Evolutionary conservation across 1,284 basidiomycete species (phyloP).

Genomic region (Athelia sp.): DNA sequence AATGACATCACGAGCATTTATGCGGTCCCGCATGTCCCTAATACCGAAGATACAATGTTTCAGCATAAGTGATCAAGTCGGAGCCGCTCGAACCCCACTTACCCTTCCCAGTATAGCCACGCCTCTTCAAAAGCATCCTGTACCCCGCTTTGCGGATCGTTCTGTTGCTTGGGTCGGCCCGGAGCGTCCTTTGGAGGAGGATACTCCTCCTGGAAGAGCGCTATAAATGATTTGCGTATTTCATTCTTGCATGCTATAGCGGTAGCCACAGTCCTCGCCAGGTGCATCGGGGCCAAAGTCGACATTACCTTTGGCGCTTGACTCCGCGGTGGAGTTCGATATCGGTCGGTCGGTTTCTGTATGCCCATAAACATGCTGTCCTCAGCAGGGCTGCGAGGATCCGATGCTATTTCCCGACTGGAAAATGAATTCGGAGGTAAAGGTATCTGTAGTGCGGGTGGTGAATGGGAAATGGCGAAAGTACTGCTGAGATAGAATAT

Average conservation of each 20-base stretch:
- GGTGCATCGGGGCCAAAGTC: slow-evolving; percentile 55
- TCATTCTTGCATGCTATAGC: slow-evolving; percentile 61
- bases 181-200: too few relatives aligned
- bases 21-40: slow-evolving; percentile 75
- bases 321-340: not conserved
- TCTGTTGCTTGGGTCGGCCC: slow-evolving; percentile 22
- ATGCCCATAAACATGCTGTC: not conserved
- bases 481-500: slow-evolving; percentile 63
- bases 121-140: slow-evolving; percentile 60
- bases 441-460: slow-evolving; percentile 46
- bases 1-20: slow-evolving; percentile 49
- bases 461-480: slow-evolving; percentile 49
- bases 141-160: slow-evolving; percentile 27
- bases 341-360: not conserved
- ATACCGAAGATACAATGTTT: slow-evolving; percentile 2
- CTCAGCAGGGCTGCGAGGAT: not conserved
- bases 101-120: slow-evolving; percentile 71
- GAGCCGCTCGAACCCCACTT: slow-evolving; percentile 16
- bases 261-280: slow-evolving; percentile 50
- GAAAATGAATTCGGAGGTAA: slow-evolving; percentile 46
- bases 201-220: slow-evolving; percentile 37
- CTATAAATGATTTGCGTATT: slow-evolving; percentile 60
- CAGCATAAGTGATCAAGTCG: too few relatives aligned
- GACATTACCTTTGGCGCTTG: slow-evolving; percentile 17
- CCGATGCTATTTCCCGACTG: not conserved